Percentiles rank a stretch among this genome's conserved stretches.
These are phyloP conservation scores for Oidium heveae DNA, from an alignment of 2,329 filamentous ascomycete species.

Conservation along the genomic window DNA sequence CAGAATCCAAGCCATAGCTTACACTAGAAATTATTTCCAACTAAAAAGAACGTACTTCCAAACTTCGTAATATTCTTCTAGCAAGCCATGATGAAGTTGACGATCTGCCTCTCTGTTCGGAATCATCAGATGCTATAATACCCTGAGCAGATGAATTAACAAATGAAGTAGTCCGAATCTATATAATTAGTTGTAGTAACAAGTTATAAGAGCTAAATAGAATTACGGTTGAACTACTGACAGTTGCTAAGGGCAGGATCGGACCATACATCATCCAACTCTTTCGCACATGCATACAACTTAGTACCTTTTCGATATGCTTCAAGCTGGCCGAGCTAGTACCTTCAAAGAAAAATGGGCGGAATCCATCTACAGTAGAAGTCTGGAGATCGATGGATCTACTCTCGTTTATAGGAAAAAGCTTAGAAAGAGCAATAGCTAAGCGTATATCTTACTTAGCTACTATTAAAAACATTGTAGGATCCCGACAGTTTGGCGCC, in stretches of 20 bases:
- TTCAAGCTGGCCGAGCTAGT: not conserved
- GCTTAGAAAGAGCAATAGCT: not conserved
- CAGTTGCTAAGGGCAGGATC: not conserved
- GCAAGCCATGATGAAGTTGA: no score
- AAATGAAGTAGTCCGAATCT: no score
- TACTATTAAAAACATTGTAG: not conserved
- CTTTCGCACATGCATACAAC: not conserved
- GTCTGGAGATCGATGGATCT: not conserved
- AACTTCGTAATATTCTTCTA: no score
- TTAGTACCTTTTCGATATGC: not conserved
- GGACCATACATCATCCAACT: not conserved
- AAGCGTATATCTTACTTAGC: no score
- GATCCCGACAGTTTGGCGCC: not conserved
- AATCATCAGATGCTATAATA: no score
- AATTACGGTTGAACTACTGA: not conserved
- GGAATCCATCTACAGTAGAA: not conserved
- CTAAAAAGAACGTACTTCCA: no score
- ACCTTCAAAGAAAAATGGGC: not conserved
- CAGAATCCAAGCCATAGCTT: not conserved
- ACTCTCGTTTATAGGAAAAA: not conserved
- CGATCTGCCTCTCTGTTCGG: no score
- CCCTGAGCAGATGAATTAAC: no score
- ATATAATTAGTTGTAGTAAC: not conserved
- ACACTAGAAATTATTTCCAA: not conserved
- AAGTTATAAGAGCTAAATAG: not conserved